Base-by-base conservation (phyloP, 1,284 basidiomycete species). In the Microbotryomycetes sp. region DNA sequence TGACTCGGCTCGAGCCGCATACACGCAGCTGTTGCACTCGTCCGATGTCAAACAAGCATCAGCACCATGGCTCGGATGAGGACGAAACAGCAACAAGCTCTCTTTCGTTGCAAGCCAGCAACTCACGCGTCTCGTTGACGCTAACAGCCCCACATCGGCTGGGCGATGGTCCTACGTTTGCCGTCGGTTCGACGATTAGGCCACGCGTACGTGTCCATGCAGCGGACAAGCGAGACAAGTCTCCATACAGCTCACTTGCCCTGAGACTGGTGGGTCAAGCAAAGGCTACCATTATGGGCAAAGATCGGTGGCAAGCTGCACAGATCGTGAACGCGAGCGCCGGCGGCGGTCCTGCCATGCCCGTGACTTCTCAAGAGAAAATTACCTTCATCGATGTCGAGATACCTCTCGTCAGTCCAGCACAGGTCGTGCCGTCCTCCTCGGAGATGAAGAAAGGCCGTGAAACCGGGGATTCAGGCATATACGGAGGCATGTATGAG, bases 231-330 rank as follows among this genome's bases (percentile, higher is more conserved):
- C 41, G 50, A 6, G 49, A 49, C 3, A 41, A 35, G 5, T 21
- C 29, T 0, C n/a, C 26, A 15, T 65, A 65, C 58, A 47, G 53
- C 1, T 53, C 41, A 9, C 31, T 60, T 3, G 54, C 60, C 6
- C 56, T 67, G 16, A 47, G 47, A 2, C 59, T 67, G 7, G 21
- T 53, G 3, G 65, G 46, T 0, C 28, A 52, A 4, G 56, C 52
- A 2, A 46, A 35, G 3, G 35, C 56, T 9, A 56, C 50, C 28
- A 50, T 65, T 24, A 60, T 60, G 62, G 65, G 62, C 27, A 67
- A 62, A 21, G 54, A 53, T 5, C 56, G 58, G 21, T 62, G 61
- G 60, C 65, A 67, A 60, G 52, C 45, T 4, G 62, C 58, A 23
- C 35, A 41, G 0, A 45, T 54, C 35, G 15, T 55, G 18, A 60